Conservation (phyloP, 2,329 filamentous ascomycete species). For the Aspergillus viridinutans region DNA sequence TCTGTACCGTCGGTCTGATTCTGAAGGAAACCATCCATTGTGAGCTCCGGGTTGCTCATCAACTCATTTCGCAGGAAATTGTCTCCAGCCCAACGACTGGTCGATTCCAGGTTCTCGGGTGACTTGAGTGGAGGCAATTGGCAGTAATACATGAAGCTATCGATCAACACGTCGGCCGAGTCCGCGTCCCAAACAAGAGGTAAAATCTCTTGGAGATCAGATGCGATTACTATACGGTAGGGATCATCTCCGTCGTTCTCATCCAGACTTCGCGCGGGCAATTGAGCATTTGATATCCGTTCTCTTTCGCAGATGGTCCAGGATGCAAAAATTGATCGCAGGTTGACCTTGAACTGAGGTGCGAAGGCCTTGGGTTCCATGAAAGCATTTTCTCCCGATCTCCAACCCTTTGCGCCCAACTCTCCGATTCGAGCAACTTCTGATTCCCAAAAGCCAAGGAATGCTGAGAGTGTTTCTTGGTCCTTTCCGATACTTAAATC, state of each 20-base stretch:
- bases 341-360: conserved; percentile 17
- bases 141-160: conserved; percentile 68
- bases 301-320: conserved; percentile 55
- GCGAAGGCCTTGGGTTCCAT: conserved; percentile 35
- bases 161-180: conserved; percentile 51
- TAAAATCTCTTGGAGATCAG: conserved; percentile 66
- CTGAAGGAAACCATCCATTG: conserved; percentile 25
- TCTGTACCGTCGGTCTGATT: conserved; percentile 4
- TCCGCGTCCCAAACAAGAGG: conserved; percentile 25
- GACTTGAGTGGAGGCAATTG: conserved; percentile 55
- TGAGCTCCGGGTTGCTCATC: conserved; percentile 24
- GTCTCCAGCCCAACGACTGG: conserved; percentile 46
- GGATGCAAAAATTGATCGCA: conserved; percentile 34
- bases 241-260: conserved; percentile 74
- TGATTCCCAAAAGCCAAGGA: conserved; percentile 81
- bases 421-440: conserved; percentile 79
- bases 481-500: conserved; percentile 17
- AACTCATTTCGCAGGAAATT: conserved; percentile 49
- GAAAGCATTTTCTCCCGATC: conserved; percentile 14
- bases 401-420: conserved; percentile 65
- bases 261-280: conserved; percentile 71
- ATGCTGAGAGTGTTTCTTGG: conserved; percentile 32
- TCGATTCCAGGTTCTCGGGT: conserved; percentile 19
- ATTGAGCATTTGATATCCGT: conserved; percentile 45
- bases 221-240: conserved; percentile 74